Base-by-base conservation (phyloP, 2,329 filamentous ascomycete species). In the Escovopsis sp. region DNA sequence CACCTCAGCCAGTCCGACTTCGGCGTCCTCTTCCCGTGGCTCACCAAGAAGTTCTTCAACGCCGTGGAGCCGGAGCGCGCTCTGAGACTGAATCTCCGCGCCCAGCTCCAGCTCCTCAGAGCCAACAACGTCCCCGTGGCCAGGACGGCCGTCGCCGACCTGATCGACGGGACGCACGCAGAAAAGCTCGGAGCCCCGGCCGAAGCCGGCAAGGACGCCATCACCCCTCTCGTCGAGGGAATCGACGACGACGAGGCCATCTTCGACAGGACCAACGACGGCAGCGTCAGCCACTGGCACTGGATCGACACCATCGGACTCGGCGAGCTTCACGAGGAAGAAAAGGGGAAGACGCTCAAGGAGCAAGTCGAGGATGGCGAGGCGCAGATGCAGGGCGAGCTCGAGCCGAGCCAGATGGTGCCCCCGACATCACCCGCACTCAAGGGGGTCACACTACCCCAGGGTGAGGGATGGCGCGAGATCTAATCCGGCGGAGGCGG, bases 1-100 rank as follows among this genome's bases (percentile, higher is more conserved):
- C 86, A 94, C 56, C 70, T 93, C 24, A 84, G 74, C 44, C 86
- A 93, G 59, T 83, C 77, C 15, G 86, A 94, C 54, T 93, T 91
- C 51, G 86, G 83, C 31, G 64, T 91, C 20, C 62, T 94, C 16
- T 93, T 93, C 54, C 84, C 84, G 0, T 82, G 79, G 71, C 51
- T 79, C 37, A 76, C 72, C 8, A 71, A 68, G 51, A 69, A 66
- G 49, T 67, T 79, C 8, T 74, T 78, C 48, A 66, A 67, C 2
- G 70, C 71, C 0, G 68, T 72, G 37, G 65, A 74, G 40, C 76
- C 76, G 0, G 74, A 77, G 52, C 65, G 74, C 11, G 68, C 72
- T 0, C 56, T 81, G 39, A 65, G 72, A 15, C 61, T 80, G 2
- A 81, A 81, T 47, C 59, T 74, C 4, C 64, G 76, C 2, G 75